Evolutionary conservation across 2,329 filamentous ascomycete species (phyloP), one percentile per base, ranked within the genome.

Genomic region (Fusarium sp.): DNA sequence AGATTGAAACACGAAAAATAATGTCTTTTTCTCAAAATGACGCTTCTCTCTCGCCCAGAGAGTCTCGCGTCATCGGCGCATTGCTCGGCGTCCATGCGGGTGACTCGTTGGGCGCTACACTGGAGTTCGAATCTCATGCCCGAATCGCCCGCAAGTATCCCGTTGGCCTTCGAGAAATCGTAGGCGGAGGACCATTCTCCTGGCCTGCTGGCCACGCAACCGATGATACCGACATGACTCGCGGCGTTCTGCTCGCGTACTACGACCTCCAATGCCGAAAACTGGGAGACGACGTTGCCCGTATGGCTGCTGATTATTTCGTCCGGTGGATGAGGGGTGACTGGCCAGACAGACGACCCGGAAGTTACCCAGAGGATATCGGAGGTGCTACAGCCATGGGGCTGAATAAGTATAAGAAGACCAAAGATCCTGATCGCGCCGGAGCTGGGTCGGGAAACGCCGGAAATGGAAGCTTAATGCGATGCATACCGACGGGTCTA

Each of bases 401-500:
- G 1, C 62, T 81, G 9, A 6, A 21, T 0, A 63, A 33, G 1
- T 80, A 75, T 51, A 35, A 62, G 38, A 7, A 37, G 6, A 63
- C 66, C 0, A 35, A 58, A 17, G 54, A 65, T 9, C 62, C 63
- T 0, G 62, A 61, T 3, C 66, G 41, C 0, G 71, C 72, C 0
- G 79, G 79, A 4, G 76, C 77, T 0, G 80, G 79, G 0, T 42
- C 59, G 3, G 77, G 75, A 4, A 64, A 62, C 7, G 76, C 77
- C 1, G 80, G 80, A 13, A 81, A 82, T 49, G 79, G 80, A 5
- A 78, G 75, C 32, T 62, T 82, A 57, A 82, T 82, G 80, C 72
- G 80, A 4, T 82, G 80, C 57, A 70, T 82, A 1, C 75, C 80
- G 0, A 81, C 78, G 1, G 79, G 70, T 0, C 62, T 81, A 13